Evolutionary conservation across 768 basidiomycete species (phyloP), one percentile per base, ranked within the genome.

Genomic region (Trametes sanguinea): DNA sequence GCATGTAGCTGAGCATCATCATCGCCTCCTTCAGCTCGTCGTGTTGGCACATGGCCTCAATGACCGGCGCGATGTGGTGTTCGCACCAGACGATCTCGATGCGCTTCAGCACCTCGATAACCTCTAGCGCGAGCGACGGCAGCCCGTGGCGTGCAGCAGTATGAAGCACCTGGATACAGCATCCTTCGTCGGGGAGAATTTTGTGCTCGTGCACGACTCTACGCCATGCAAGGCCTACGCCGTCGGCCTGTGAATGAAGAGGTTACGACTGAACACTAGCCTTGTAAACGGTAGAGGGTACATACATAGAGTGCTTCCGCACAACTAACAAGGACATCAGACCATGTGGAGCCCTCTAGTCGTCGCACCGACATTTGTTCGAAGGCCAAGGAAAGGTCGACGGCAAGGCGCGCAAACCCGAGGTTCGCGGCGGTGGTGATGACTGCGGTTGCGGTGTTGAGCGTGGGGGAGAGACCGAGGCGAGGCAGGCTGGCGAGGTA

Each of bases 101-200:
- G 9, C 63, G 54, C 47, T 82, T 79, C 42, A 95, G 76, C 6
- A 81, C 75, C 1, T 80, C 83, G 44, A 94, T 74, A 32, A 83
- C 89, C 44, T 87, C 85, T 13, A 82, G 76, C 27, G 88, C 92
- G 0, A 95, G 79, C 48, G 85, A 83, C 5, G 89, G 82, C 37
- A 85, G 76, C n/a, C 90, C 92, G 63, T 83, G 78, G 9, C 92
- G 86, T 45, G 83, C 90, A 14, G 90, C 90, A 1, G 88, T 85
- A 64, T 89, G 80, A 42, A 95, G 82, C 27, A 93, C 84, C 27
- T 82, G 79, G 14, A 88, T 66, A 65, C 88, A 87, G 30, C 88
- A 72, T 0, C 93, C 92, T 76, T 95, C 92, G 65, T 90, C 87
- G 0, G 89, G 90, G 3, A 77, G 75, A 46, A 89, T 67, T 52